Evolutionary conservation across 768 basidiomycete genomes (phyloP).

Genomic region (Mycena vulgaris): DNA sequence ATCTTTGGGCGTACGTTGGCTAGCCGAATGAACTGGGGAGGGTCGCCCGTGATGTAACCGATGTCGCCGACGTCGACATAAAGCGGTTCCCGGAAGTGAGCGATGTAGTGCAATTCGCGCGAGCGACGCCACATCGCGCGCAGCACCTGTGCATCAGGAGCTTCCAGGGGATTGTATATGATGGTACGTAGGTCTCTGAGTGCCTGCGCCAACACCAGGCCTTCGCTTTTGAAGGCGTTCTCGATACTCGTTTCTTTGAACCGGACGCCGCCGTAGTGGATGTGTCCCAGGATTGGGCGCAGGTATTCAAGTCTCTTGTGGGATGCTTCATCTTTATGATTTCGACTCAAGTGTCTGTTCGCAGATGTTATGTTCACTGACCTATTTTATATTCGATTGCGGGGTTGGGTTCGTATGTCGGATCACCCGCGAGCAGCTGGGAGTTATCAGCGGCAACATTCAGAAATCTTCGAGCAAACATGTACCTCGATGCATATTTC

Average conservation of each 20-base stretch:
- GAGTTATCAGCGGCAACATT: background rate
- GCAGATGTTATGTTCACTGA: background rate
- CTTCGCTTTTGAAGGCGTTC: slow-evolving; percentile 28
- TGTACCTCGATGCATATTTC: slow-evolving; percentile 34
- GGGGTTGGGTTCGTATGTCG: slow-evolving; percentile 29
- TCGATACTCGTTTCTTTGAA: slow-evolving; percentile 29
- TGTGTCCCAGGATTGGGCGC: slow-evolving; percentile 32
- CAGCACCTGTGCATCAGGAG: slow-evolving; percentile 7
- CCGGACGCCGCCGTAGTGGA: slow-evolving; percentile 25
- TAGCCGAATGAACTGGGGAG: slow-evolving; percentile 15
- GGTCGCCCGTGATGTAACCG: slow-evolving; percentile 21
- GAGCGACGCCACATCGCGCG: slow-evolving; percentile 14
- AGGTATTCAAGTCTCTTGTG: slow-evolving; percentile 23
- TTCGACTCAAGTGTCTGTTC: background rate
- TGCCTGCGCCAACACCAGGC: slow-evolving; percentile 3
- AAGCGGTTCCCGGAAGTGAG: slow-evolving; percentile 27
- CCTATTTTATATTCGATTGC: slow-evolving; percentile 26
- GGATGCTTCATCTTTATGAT: slow-evolving; percentile 9
- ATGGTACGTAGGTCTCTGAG: background rate
- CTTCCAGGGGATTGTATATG: background rate
- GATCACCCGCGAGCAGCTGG: slow-evolving; percentile 28
- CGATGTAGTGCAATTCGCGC: slow-evolving; percentile 29
- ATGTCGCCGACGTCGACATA: slow-evolving; percentile 28
- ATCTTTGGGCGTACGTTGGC: background rate
- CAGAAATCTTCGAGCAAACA: too few relatives aligned